phyloP scores from a whole-genome alignment of 805 yeast genomes.

The Myxozyma sirexii region DNA sequence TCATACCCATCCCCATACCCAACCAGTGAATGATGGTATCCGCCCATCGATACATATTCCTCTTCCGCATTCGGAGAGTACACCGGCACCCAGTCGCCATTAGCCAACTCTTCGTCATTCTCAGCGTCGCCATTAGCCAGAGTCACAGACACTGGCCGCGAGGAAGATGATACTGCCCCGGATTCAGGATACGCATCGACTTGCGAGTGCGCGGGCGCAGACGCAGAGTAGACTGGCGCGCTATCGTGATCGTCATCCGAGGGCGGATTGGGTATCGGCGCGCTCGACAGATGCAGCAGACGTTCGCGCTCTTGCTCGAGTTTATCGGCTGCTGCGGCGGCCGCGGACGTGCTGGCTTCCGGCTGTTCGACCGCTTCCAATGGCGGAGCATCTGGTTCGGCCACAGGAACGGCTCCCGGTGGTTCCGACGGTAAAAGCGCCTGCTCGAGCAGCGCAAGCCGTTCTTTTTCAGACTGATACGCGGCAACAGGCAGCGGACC shows the following conservation, averaged over 20 bases:
- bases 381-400: conserved; percentile 10
- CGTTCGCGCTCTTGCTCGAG: conserved; percentile 28
- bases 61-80: conserved; percentile 26
- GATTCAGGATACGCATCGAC: conserved; percentile 10
- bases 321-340: conserved; percentile 13
- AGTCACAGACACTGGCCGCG: background rate
- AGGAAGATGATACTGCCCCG: background rate
- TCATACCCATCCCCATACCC: conserved; percentile 11
- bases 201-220: conserved; percentile 17
- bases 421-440: conserved; percentile 68
- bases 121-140: too few species aligned
- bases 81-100: conserved; percentile 28
- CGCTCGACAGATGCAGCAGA: conserved; percentile 13
- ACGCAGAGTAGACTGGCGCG: conserved; percentile 20
- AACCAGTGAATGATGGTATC: conserved; percentile 17
- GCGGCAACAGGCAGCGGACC: background rate
- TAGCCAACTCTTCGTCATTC: background rate
- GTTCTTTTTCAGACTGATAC: conserved; percentile 57
- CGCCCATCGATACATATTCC: conserved; percentile 26
- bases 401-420: background rate
- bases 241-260: background rate
- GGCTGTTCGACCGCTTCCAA: conserved; percentile 8
- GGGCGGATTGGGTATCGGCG: conserved; percentile 7
- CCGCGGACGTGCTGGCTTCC: background rate
- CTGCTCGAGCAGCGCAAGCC: conserved; percentile 55